These are phyloP conservation scores for Grifola frondosa DNA, from an alignment of 1,284 basidiomycete genomes.

Conservation along the genomic window DNA sequence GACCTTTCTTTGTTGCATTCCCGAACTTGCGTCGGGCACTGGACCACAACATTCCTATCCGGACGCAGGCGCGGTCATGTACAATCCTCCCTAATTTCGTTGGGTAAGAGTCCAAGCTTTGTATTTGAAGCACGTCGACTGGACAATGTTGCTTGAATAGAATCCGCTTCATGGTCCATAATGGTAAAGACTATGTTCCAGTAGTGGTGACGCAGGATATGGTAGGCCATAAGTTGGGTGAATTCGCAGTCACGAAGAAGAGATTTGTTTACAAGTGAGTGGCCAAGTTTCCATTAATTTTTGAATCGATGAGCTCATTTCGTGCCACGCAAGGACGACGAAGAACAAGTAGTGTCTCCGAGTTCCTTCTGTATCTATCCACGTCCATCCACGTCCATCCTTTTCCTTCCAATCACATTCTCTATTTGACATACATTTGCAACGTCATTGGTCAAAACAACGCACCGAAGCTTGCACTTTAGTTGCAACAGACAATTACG, in stretches of 20 bases:
- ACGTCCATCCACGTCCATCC: no score
- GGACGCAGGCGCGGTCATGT: constrained; percentile 87
- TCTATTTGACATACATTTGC: no score
- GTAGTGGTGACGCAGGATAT: constrained; percentile 93
- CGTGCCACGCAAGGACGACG: constrained; percentile 12
- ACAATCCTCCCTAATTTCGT: constrained; percentile 96
- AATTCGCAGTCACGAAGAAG: constrained; percentile 89
- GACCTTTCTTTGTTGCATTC: constrained; percentile 94
- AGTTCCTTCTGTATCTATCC: background rate
- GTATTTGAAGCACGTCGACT: background rate
- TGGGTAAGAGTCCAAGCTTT: constrained; percentile 54
- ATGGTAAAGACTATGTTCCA: constrained; percentile 89
- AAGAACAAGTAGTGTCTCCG: constrained; percentile 25
- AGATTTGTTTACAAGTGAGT: constrained; percentile 75
- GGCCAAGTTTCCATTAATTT: background rate
- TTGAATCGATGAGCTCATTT: background rate
- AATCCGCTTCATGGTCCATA: constrained; percentile 89
- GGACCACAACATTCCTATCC: constrained; percentile 82
- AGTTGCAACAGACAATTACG: no score
- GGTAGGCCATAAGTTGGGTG: constrained; percentile 97
- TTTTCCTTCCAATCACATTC: no score
- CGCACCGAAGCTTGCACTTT: no score
- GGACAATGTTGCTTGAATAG: constrained; percentile 35
- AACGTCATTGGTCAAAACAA: no score
- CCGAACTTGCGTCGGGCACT: constrained; percentile 86